Evolutionary conservation across 148 eudicot species (phyloP).

Genomic region (Chenopodium quinoa): DNA sequence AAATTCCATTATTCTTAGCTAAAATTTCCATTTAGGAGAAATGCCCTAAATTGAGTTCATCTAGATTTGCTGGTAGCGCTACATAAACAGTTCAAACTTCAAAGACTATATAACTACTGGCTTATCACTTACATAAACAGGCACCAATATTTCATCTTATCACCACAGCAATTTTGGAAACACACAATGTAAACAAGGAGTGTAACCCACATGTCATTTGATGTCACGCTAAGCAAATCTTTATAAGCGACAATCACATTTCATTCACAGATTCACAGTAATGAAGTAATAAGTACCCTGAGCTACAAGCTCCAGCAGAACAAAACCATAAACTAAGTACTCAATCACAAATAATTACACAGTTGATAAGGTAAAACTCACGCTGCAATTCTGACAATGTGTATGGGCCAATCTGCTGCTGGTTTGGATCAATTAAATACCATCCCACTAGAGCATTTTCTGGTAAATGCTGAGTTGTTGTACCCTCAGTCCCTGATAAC

Average conservation of each 20-base stretch:
- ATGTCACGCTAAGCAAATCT: background rate
- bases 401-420: conserved; percentile 83
- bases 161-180: background rate
- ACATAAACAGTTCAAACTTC: background rate
- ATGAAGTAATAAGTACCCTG: too few species aligned
- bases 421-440: conserved; percentile 71
- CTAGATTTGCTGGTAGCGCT: background rate
- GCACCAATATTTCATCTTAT: background rate
- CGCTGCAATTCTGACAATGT: conserved; percentile 68
- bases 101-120: background rate
- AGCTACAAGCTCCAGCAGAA: background rate
- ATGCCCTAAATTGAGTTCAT: too few species aligned
- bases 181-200: background rate
- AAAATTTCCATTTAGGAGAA: background rate
- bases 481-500: conserved; percentile 17
- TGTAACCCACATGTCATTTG: background rate
- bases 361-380: conserved; percentile 27
- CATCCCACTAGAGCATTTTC: conserved; percentile 57
- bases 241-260: background rate
- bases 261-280: too few species aligned
- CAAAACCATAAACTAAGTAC: background rate
- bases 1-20: background rate
- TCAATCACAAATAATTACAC: background rate
- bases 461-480: conserved; percentile 8
- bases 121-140: too few species aligned